Conservation (phyloP, 2,329 filamentous ascomycete genomes). For the Chaetomium globosum region DNA sequence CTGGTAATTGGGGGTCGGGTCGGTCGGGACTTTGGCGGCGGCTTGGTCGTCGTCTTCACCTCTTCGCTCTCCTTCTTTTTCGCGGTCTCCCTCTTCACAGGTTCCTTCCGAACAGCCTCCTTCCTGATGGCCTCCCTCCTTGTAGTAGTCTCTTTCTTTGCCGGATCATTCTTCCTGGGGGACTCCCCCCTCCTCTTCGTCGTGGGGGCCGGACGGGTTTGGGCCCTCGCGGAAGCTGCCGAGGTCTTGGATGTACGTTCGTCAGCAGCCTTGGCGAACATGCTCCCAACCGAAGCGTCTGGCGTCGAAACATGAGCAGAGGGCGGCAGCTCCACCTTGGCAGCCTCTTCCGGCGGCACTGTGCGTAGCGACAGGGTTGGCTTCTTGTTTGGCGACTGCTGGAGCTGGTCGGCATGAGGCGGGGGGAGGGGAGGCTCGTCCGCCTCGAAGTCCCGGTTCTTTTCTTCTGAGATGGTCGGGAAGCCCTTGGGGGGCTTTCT, state of each 20-base stretch:
- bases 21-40: conserved; percentile 18
- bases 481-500: conserved; percentile 45
- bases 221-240: neutral
- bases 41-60: conserved; percentile 10
- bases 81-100: neutral
- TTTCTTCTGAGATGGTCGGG: conserved; percentile 53
- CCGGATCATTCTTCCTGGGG: conserved; percentile 1
- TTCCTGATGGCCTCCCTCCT: neutral
- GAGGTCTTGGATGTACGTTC: conserved; percentile 18
- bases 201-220: conserved; percentile 10
- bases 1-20: conserved; percentile 16
- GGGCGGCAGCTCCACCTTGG: conserved; percentile 26
- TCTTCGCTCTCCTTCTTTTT: conserved; percentile 16
- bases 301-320: conserved; percentile 33
- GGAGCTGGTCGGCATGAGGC: conserved; percentile 39
- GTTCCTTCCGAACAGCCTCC: neutral
- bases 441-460: conserved; percentile 47
- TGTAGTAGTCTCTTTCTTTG: neutral
- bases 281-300: conserved; percentile 27
- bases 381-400: conserved; percentile 42
- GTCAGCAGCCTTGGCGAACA: conserved; percentile 18
- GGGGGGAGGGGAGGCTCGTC: conserved; percentile 44
- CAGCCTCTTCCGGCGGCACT: conserved; percentile 32
- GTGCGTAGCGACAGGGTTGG: conserved; percentile 31
- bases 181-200: conserved; percentile 15